Percentiles rank a stretch among this genome's conserved stretches.
Conservation (phyloP, 768 basidiomycete genomes). For the Porpolomopsis calyptriformis region DNA sequence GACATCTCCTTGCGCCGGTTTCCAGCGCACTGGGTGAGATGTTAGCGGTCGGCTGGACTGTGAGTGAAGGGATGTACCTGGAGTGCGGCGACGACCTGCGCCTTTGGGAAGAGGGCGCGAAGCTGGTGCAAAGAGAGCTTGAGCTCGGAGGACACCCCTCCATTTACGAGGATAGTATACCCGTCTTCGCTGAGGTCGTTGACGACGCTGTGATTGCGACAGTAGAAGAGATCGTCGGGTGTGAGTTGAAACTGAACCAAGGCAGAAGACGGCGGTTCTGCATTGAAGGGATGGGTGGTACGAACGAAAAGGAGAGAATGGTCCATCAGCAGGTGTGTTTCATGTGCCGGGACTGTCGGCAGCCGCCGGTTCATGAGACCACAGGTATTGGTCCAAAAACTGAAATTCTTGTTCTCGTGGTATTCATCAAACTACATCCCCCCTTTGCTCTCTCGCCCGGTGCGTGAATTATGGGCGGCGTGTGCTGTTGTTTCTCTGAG, state of each 20-base stretch:
- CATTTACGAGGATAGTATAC: slow-evolving; percentile 32
- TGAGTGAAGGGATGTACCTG: no score
- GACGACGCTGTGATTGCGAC: slow-evolving; percentile 61
- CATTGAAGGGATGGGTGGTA: slow-evolving; percentile 50
- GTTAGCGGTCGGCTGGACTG: slow-evolving; percentile 7
- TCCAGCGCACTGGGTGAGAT: slow-evolving; percentile 42
- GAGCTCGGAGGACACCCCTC: slow-evolving; percentile 22
- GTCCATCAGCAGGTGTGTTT: no score
- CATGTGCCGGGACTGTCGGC: no score
- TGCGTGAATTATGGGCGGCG: slow-evolving; percentile 45
- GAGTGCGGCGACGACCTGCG: slow-evolving; percentile 41
- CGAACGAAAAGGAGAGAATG: slow-evolving; percentile 37
- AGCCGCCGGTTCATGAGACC: no score
- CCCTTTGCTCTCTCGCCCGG: slow-evolving; percentile 22
- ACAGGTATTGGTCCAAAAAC: slow-evolving; percentile 26
- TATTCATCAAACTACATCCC: slow-evolving; percentile 16
- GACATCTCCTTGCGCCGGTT: slow-evolving; percentile 60
- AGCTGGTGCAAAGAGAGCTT: slow-evolving; percentile 30
- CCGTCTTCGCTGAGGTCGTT: slow-evolving; percentile 37
- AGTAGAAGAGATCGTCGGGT: slow-evolving; percentile 55
- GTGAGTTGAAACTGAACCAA: slow-evolving; percentile 52
- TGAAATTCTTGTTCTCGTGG: slow-evolving; percentile 25
- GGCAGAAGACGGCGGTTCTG: slow-evolving; percentile 47
- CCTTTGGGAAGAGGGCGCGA: slow-evolving; percentile 28
- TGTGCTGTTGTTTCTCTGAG: slow-evolving; percentile 50